These are phyloP conservation scores for Carallia brachiata DNA, from an alignment of 345 rosid genomes.

Conservation along the genomic window DNA sequence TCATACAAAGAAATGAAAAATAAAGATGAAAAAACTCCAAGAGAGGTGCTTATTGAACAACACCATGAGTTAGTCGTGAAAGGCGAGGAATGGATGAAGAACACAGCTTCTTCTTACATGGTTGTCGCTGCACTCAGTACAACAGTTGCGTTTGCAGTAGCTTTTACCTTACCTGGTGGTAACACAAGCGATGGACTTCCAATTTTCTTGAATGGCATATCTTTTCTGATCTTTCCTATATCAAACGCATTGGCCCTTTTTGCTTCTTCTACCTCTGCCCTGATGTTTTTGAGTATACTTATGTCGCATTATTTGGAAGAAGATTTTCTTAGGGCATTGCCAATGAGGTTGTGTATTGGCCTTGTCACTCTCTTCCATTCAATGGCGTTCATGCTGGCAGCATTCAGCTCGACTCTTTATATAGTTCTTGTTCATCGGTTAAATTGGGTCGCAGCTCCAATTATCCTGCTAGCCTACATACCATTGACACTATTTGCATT, in stretches of 20 bases:
- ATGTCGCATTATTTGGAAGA: conserved; percentile 15
- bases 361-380: conserved; percentile 1
- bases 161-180: conserved; percentile 19
- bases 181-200: conserved; percentile 4
- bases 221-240: conserved; percentile 10
- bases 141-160: conserved; percentile 21
- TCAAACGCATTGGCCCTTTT: conserved; percentile 10
- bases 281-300: conserved; percentile 20
- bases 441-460: conserved; percentile 11
- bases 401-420: background rate
- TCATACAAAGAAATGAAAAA: conserved; percentile 7
- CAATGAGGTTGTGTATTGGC: conserved; percentile 15
- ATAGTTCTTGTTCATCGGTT: conserved; percentile 5
- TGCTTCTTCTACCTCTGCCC: conserved; percentile 12
- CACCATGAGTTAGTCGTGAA: conserved; percentile 5
- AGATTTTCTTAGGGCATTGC: conserved; percentile 17
- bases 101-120: conserved; percentile 17
- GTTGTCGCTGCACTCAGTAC: conserved; percentile 15
- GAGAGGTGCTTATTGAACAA: background rate
- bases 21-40: background rate
- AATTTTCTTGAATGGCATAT: background rate
- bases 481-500: conserved; percentile 17
- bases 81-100: conserved; percentile 27
- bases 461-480: conserved; percentile 1
- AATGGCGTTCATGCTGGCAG: too few species aligned